Evolutionary conservation across 768 basidiomycete genomes (phyloP).

Genomic region (Daedaleopsis nitida): DNA sequence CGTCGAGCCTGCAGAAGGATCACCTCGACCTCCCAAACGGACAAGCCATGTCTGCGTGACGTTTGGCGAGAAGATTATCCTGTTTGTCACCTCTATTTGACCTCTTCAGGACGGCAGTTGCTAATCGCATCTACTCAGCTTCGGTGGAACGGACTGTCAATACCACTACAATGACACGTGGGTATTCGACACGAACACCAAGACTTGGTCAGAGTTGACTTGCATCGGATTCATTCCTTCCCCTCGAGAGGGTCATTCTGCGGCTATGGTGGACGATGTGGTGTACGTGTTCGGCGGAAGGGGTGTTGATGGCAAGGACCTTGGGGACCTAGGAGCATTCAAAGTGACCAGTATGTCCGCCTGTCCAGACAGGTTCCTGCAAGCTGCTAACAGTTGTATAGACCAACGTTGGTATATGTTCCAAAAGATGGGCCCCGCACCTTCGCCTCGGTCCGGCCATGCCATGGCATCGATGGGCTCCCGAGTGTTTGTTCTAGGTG

Average conservation of each 20-base stretch:
- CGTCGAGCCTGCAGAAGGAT: constrained; percentile 56
- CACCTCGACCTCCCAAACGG: constrained; percentile 73
- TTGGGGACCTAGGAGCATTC: constrained; percentile 94
- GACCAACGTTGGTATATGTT: constrained; percentile 99
- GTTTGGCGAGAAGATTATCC: constrained; percentile 77
- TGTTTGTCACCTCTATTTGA: constrained; percentile 49
- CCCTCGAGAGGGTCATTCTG: constrained; percentile 94
- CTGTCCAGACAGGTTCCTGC: not conserved
- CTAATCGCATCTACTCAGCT: constrained; percentile 50
- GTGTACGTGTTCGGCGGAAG: constrained; percentile 97
- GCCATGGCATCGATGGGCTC: constrained; percentile 95
- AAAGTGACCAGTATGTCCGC: constrained; percentile 86
- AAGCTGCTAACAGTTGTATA: constrained; percentile 34
- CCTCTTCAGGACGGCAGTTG: not conserved
- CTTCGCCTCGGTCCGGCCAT: constrained; percentile 90
- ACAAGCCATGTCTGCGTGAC: constrained; percentile 93
- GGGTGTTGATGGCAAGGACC: constrained; percentile 95
- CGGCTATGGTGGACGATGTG: constrained; percentile 94
- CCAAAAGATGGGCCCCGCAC: constrained; percentile 98
- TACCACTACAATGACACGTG: constrained; percentile 99
- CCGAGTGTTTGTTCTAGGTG: constrained; percentile 91
- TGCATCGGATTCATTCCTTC: constrained; percentile 98
- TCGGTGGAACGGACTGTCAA: constrained; percentile 97
- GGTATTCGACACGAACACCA: constrained; percentile 83
- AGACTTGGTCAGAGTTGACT: constrained; percentile 86